These are phyloP conservation scores for Neopestalotiopsis clavispora DNA, from an alignment of 2,329 filamentous ascomycete species.

Conservation along the genomic window DNA sequence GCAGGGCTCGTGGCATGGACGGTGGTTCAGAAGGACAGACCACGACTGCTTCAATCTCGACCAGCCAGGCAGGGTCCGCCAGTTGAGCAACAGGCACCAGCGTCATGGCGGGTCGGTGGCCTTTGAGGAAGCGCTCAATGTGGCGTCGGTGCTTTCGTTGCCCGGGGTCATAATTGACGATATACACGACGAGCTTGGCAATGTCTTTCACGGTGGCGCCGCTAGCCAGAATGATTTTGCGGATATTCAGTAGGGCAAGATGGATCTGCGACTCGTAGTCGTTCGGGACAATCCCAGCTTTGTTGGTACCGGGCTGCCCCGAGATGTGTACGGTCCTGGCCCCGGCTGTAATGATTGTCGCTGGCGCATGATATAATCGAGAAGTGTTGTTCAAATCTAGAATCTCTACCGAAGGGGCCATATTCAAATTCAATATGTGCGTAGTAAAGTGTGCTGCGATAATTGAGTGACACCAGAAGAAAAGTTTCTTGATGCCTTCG, in stretches of 20 bases:
- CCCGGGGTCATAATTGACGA: constrained; percentile 47
- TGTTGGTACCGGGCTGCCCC: constrained; percentile 40
- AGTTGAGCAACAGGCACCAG: constrained; percentile 47
- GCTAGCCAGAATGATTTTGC: constrained; percentile 39
- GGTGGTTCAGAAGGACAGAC: constrained; percentile 22
- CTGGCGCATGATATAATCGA: constrained; percentile 27
- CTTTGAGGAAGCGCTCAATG: constrained; percentile 41
- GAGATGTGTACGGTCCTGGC: constrained; percentile 34
- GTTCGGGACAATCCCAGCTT: constrained; percentile 35
- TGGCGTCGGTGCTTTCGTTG: constrained; percentile 41
- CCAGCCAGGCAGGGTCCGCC: constrained; percentile 42
- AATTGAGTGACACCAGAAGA: not conserved
- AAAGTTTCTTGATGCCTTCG: not conserved
- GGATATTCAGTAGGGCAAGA: constrained; percentile 43
- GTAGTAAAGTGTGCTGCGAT: not conserved
- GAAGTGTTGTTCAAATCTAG: constrained; percentile 26
- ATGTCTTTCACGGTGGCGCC: constrained; percentile 43
- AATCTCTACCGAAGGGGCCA: not conserved
- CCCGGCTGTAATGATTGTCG: constrained; percentile 23
- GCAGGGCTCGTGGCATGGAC: not conserved
- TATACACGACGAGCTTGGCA: constrained; percentile 46
- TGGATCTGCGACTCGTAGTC: constrained; percentile 48
- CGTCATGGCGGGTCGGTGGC: constrained; percentile 47
- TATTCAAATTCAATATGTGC: not conserved
- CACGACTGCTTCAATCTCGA: constrained; percentile 49